Evolutionary conservation across 164 flowering plant species (phyloP).

Genomic region (Piper longum): DNA sequence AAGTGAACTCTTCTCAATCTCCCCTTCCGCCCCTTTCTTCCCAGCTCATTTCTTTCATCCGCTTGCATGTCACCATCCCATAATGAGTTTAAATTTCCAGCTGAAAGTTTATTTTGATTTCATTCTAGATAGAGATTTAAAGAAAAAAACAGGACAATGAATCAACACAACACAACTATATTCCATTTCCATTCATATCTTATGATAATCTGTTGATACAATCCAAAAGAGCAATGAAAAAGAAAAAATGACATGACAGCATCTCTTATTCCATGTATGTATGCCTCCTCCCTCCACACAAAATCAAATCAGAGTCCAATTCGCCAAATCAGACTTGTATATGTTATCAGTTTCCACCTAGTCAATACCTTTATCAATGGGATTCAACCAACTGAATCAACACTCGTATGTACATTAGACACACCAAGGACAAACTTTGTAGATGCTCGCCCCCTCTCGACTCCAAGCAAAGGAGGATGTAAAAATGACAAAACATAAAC

Average conservation of each 20-base stretch:
- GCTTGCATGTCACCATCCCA: not conserved
- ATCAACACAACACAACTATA: constrained; percentile 34
- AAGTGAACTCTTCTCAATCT: not conserved
- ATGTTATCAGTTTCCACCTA: constrained; percentile 5
- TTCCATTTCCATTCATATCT: constrained; percentile 16
- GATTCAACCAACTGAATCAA: not conserved
- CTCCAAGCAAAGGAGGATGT: constrained; percentile 15
- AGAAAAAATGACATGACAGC: constrained; percentile 2
- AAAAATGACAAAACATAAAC: constrained; percentile 37
- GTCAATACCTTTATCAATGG: not conserved
- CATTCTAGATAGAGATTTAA: constrained; percentile 1
- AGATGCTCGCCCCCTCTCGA: not conserved
- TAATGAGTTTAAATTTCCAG: not conserved
- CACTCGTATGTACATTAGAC: not conserved
- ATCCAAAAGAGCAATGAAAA: constrained; percentile 13
- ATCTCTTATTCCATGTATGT: constrained; percentile 23
- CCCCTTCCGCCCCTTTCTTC: not conserved
- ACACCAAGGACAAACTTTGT: not conserved
- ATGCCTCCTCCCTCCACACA: constrained; percentile 44
- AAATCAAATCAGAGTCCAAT: constrained; percentile 22
- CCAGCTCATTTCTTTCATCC: not conserved
- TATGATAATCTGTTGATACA: constrained; percentile 6
- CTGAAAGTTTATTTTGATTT: not conserved
- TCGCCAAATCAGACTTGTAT: constrained; percentile 22
- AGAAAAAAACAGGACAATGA: not conserved